phyloP scores from a whole-genome alignment of 2,329 filamentous ascomycete species.

The Penicillium glabrum region DNA sequence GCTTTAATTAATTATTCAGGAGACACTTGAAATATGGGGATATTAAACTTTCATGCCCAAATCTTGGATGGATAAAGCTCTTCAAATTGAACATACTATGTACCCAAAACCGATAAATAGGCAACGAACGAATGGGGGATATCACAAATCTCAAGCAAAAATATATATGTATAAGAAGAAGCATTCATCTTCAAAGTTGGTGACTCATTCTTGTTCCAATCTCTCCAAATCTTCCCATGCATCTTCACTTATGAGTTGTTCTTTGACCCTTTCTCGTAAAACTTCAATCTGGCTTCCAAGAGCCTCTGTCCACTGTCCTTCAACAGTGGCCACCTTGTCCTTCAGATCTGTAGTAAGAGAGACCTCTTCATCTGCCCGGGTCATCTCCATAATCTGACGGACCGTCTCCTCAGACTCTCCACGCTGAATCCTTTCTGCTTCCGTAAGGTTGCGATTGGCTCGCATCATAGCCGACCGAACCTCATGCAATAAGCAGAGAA shows the following conservation, averaged over 20 bases:
- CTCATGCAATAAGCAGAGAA: constrained; percentile 86
- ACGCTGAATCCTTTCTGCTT: constrained; percentile 59
- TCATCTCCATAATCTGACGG: constrained; percentile 53
- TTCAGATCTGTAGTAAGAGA: constrained; percentile 82
- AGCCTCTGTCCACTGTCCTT: constrained; percentile 86
- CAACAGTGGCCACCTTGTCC: constrained; percentile 87
- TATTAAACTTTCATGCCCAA: too few relatives aligned
- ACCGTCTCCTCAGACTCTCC: constrained; percentile 45
- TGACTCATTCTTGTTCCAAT: constrained; percentile 42
- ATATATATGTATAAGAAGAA: constrained; percentile 1
- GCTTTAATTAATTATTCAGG: too few relatives aligned
- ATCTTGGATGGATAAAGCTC: neutral
- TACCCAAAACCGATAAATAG: constrained; percentile 10
- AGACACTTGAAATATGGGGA: neutral
- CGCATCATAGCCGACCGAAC: constrained; percentile 76
- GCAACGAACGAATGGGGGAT: constrained; percentile 24
- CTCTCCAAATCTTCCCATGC: constrained; percentile 82
- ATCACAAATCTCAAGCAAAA: constrained; percentile 18
- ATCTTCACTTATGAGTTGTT: constrained; percentile 72
- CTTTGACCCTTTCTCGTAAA: constrained; percentile 72
- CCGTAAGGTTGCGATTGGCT: constrained; percentile 66
- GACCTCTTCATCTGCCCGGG: constrained; percentile 66
- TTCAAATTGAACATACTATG: neutral
- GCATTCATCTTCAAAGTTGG: neutral
- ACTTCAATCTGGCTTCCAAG: constrained; percentile 74